Conservation (phyloP, 495 filamentous ascomycete species). For the Collariella sp. region DNA sequence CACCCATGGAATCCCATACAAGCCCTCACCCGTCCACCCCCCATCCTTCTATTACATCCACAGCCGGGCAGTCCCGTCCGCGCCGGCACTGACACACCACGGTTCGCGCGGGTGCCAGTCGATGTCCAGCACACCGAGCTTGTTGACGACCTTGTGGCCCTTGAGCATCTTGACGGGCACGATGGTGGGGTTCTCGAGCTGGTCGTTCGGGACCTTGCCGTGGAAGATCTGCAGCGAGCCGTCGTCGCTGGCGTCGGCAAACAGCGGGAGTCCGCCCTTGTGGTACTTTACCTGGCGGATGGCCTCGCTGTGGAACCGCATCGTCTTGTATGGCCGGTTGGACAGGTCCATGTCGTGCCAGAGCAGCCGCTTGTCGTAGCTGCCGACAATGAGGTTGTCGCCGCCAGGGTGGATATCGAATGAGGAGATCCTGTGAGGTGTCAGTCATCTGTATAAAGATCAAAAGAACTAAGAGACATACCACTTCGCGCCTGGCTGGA, state of each 20-base stretch:
- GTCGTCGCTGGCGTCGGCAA: constrained; percentile 89
- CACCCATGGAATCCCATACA: not conserved
- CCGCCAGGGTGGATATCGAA: constrained; percentile 89
- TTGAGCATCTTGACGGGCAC: constrained; percentile 90
- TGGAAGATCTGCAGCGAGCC: constrained; percentile 93
- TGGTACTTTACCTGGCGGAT: constrained; percentile 84
- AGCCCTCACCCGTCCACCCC: not conserved
- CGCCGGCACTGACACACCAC: constrained; percentile 89
- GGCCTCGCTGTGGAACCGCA: constrained; percentile 86
- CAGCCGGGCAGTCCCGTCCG: constrained; percentile 65
- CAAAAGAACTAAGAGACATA: constrained; percentile 5
- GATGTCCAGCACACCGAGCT: constrained; percentile 83
- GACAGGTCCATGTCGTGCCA: constrained; percentile 98
- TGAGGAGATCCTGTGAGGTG: constrained; percentile 67
- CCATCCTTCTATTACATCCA: constrained; percentile 32
- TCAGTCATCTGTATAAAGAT: constrained; percentile 2
- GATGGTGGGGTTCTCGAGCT: constrained; percentile 92
- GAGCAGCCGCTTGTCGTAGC: constrained; percentile 85
- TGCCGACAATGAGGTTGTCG: constrained; percentile 86
- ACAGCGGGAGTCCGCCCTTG: constrained; percentile 72
- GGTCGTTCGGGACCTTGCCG: constrained; percentile 83
- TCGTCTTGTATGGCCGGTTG: constrained; percentile 82
- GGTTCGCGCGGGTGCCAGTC: constrained; percentile 91
- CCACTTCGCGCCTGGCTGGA: constrained; percentile 77
- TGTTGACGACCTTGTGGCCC: constrained; percentile 73